Conservation (phyloP, 805 yeast genomes). For the Kuraishia ogatae region DNA sequence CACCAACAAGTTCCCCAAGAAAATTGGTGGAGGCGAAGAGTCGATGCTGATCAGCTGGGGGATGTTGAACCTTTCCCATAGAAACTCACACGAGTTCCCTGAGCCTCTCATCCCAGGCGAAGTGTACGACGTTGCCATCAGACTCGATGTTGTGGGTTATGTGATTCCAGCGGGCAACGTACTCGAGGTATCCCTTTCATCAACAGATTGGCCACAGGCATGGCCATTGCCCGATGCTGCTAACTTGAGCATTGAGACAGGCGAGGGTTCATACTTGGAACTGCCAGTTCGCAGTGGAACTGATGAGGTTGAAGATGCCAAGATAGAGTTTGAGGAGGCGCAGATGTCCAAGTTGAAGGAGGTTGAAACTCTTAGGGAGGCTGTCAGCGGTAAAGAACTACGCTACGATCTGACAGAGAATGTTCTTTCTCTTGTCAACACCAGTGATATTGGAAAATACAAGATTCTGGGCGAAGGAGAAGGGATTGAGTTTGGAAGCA, state of each 20-base stretch:
- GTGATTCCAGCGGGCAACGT: constrained; percentile 26
- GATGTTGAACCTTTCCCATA: constrained; percentile 30
- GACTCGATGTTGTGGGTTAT: constrained; percentile 31
- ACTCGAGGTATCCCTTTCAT: constrained; percentile 29
- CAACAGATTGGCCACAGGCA: constrained; percentile 39
- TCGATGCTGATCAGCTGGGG: constrained; percentile 35
- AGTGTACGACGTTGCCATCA: constrained; percentile 23
- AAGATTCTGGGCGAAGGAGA: constrained; percentile 20
- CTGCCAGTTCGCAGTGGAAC: background rate
- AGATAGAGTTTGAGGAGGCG: background rate
- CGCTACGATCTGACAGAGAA: constrained; percentile 24
- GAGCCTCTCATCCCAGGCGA: constrained; percentile 21
- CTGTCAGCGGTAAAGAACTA: constrained; percentile 8
- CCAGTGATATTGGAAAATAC: constrained; percentile 27
- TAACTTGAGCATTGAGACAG: constrained; percentile 10
- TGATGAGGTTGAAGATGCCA: background rate
- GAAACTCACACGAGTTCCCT: constrained; percentile 32
- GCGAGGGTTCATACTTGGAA: background rate
- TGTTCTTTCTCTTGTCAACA: constrained; percentile 24
- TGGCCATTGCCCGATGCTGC: constrained; percentile 38
- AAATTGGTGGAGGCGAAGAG: constrained; percentile 13
- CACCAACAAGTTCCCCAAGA: constrained; percentile 28
- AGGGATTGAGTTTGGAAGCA: constrained; percentile 31
- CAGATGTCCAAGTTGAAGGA: constrained; percentile 3
- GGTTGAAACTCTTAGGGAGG: background rate